Conservation (phyloP, 176 grass and related monocot species). For the Oryza punctata region DNA sequence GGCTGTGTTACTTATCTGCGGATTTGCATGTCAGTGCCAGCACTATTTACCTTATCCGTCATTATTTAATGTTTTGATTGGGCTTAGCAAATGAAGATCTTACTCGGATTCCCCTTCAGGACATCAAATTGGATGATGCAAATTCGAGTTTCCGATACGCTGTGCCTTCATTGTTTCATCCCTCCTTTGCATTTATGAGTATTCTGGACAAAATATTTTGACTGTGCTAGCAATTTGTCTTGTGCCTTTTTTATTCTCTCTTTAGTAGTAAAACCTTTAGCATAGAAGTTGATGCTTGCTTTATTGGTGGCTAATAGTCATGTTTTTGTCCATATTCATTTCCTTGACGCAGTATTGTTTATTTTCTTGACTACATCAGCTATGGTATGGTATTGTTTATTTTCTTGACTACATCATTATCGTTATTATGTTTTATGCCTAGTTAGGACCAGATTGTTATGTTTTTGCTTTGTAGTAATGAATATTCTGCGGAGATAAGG, state of each 20-base stretch:
- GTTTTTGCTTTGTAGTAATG: not conserved
- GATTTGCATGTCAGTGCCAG: not conserved
- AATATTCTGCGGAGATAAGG: not conserved
- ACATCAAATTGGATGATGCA: conserved; percentile 90
- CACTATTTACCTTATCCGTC: not conserved
- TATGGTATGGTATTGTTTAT: too few relatives aligned
- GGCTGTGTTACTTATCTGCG: not conserved
- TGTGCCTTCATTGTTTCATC: conserved; percentile 9
- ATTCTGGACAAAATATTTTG: not conserved
- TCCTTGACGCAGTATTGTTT: not conserved
- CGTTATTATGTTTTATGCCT: not conserved
- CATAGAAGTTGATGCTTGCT: not conserved
- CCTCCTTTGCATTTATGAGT: not conserved
- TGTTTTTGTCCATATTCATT: not conserved
- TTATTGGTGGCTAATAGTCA: not conserved
- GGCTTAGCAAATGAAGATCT: conserved; percentile 61
- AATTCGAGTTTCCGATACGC: conserved; percentile 80
- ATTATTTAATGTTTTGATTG: not conserved
- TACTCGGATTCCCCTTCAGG: conserved; percentile 99
- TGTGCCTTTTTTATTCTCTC: not conserved
- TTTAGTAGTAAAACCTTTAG: not conserved
- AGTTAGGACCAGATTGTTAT: not conserved
- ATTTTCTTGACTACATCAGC: not conserved
- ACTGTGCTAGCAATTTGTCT: not conserved
- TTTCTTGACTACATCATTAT: not conserved